Base-by-base conservation (phyloP, 352 stramenopile species). In the Phytophthora quininea region DNA sequence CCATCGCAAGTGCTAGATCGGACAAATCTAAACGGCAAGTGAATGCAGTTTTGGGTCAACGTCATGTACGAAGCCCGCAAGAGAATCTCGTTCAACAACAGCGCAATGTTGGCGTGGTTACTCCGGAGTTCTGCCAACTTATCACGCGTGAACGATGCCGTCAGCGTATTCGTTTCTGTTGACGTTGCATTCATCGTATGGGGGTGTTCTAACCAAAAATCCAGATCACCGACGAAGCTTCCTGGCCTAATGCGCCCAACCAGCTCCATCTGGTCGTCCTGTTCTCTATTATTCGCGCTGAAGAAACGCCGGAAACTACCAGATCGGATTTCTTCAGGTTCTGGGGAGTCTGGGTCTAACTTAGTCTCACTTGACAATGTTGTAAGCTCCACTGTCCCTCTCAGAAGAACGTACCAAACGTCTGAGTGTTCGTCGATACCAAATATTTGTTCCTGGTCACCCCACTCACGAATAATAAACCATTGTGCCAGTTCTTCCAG, bases 211-310 rank as follows among this genome's bases (percentile, higher is more conserved):
- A 91, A 64, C 60, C 87, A 73, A 46, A 84, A 91, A 58, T 88
- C 82, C 76, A 91, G 80, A 43, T 91, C 82, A 12, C 82, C 82
- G 49, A 89, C 88, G 46, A 91, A 83, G 40, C 79, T 87, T 5
- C 80, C 80, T 30, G 80, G 69, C 12, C 77, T 71, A 0, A 88
- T 79, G n/a, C 75, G 80, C 1, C 82, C 72, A 6, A 90, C 73
- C 1, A 89, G 52, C 19, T 85, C 78, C 33, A 66, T 78, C 30
- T 52, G 52, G n/a, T 52, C 58, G 47, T 6, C 47, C 29, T 51
- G 40, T 2, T 48, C 46, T 5, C 24, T 47, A 30, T 74, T 62
- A 8, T 15, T 32, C 7, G 42, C 11, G 11, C 10, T 37, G 40
- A 47, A 32, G 38, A 29, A 19, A 29, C 32, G 14, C 3, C 49